Percentiles rank a stretch among this genome's conserved stretches.
These are phyloP conservation scores for Pythium biforme DNA, from an alignment of 352 stramenopile species.

Conservation along the genomic window DNA sequence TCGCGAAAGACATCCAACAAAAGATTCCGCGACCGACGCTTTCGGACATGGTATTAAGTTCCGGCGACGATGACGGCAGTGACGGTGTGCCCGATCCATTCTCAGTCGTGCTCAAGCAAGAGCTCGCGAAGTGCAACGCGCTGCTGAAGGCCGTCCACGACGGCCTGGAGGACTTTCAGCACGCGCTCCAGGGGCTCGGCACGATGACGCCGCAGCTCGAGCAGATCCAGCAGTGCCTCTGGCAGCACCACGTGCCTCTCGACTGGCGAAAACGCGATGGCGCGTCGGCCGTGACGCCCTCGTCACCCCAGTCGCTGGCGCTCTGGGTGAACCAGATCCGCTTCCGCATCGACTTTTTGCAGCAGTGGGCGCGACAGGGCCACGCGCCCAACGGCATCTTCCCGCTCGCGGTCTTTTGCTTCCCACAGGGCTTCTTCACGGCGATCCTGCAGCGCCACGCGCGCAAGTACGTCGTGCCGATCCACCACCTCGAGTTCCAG, in stretches of 20 bases:
- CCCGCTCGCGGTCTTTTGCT: slow-evolving; percentile 66
- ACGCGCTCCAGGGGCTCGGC: slow-evolving; percentile 53
- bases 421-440: slow-evolving; percentile 78
- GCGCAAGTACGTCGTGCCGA: slow-evolving; percentile 60
- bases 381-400: slow-evolving; percentile 35
- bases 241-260: slow-evolving; percentile 48
- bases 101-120: slow-evolving; percentile 63
- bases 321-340: slow-evolving; percentile 60
- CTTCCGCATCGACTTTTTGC: slow-evolving; percentile 56
- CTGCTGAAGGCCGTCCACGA: slow-evolving; percentile 43
- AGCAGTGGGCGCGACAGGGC: slow-evolving; percentile 41
- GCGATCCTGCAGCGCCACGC: slow-evolving; percentile 73
- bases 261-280: slow-evolving; percentile 54
- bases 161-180: slow-evolving; percentile 43
- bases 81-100: slow-evolving; percentile 39
- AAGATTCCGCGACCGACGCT: slow-evolving; percentile 10
- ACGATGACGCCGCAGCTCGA: slow-evolving; percentile 62
- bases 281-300: slow-evolving; percentile 23
- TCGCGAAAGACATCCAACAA: slow-evolving; percentile 25
- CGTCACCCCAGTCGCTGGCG: slow-evolving; percentile 41
- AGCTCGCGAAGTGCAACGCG: slow-evolving; percentile 49
- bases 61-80: not conserved
- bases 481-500: slow-evolving; percentile 76
- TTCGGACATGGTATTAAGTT: not conserved
- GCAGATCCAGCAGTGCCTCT: slow-evolving; percentile 49